phyloP scores from a whole-genome alignment of 2,329 filamentous ascomycete genomes.

The Blastomyces silverae region DNA sequence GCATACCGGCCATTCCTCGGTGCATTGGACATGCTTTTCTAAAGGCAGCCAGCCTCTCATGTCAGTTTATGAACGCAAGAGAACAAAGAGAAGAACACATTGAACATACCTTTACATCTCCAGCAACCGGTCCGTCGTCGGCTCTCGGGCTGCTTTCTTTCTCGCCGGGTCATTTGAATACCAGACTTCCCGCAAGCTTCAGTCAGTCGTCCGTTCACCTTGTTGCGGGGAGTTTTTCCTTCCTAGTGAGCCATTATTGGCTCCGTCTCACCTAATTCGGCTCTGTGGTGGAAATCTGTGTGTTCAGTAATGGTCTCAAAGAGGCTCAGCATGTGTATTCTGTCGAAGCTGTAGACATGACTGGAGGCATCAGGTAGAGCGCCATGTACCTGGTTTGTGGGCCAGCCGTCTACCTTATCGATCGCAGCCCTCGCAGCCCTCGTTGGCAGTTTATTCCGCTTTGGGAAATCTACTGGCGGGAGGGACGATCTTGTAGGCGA shows the following conservation, averaged over 20 bases:
- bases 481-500: neutral
- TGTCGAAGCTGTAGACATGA: neutral
- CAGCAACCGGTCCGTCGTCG: constrained; percentile 27
- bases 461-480: neutral
- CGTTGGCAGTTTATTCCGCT: constrained; percentile 5
- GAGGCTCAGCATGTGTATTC: neutral
- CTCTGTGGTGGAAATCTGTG: neutral
- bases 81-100: neutral
- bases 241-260: neutral
- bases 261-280: neutral
- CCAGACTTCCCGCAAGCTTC: neutral
- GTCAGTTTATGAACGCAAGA: constrained; percentile 3
- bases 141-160: constrained; percentile 21
- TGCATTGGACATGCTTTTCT: constrained; percentile 30
- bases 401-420: neutral
- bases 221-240: neutral
- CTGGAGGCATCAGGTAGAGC: neutral
- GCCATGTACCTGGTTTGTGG: neutral
- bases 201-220: neutral
- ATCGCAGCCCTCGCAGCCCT: neutral
- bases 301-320: neutral
- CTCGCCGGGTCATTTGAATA: constrained; percentile 17
- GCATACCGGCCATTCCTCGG: constrained; percentile 29
- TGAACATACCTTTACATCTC: constrained; percentile 25
- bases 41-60: neutral